Base-by-base conservation (phyloP, 805 yeast genomes). In the Saccharomycopsis javanensis region DNA sequence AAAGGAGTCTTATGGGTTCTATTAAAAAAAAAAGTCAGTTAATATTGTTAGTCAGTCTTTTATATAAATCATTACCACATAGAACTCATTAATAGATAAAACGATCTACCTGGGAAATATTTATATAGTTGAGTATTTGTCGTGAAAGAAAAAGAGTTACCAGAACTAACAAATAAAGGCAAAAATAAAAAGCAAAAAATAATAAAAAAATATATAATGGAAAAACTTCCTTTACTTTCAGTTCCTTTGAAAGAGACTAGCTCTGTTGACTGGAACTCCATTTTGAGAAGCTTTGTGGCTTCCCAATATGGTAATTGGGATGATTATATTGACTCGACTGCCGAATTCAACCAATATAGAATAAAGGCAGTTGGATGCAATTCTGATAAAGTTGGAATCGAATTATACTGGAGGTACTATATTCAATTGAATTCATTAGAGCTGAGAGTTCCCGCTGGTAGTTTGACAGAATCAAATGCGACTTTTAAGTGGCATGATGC, bases 401-500 rank as follows among this genome's bases (percentile, higher is more conserved):
- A 79, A 60, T 63, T 83, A 18, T 76, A 83, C 62, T 83, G 80
- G 66, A 78, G 79, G 56, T 92, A 92, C 69, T 89, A 83, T 66
- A 87, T 88, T 15, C 94, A 85, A 67, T 68, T 94, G 60, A 96
- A 91, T 65, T 78, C 88, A 11, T 71, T 94, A 52, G 90, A 86
- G 60, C 70, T 88, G 62, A 74, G 97, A 55, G 69, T 92, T 20
- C 94, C 97, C 1, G 76, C 83, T 58, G 75, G 75, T 55, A 69
- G 72, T 3, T 16, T 18, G 20, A 55, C 57, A 7, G 79, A 76
- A n/a, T 76, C 83, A 58, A 75, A 76, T 57, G 67, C 85, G 10
- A 76, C 78, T 56, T 92, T 91, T 68, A 76, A 81, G 0, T 92
- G 98, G 98, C 71, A 72, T 62, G 96, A 91, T 66, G 85, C 94